Base-by-base conservation (phyloP, 2,329 filamentous ascomycete species). In the Botrytis squamosa region DNA sequence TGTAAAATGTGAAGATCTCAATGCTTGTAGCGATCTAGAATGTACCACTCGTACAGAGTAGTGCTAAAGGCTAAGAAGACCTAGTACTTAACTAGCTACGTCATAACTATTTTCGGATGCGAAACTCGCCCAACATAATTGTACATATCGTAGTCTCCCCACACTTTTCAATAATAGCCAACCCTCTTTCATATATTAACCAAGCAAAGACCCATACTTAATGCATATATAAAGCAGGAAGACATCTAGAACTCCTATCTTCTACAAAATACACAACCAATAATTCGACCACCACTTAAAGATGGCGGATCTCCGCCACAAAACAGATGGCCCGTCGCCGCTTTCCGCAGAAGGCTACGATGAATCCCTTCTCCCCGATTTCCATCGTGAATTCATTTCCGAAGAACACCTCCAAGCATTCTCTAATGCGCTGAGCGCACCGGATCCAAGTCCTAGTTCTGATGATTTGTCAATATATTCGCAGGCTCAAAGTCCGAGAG, bases 371-470 rank as follows among this genome's bases (percentile, higher is more conserved):
- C 87, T 98, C 33, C 95, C 94, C n/a, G 94, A 97, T 82, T 89
- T 87, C 82, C 88, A 95, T 81, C 87, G 88, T 79, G 90, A 96
- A 73, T 98, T 98, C 81, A 86, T 97, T 78, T 83, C 88, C 63
- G 85, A 90, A 59, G 89, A 89, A 74, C 92, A 97, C 80, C 85
- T 97, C 46, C 86, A 88, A 55, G 91, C 92, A 72, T 98, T 98
- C 82, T 91, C 92, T 75, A 89, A 88, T 74, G 95, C 95, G 12
- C 88, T 98, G 14, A 88, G 90, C n/a, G 93, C 93, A 1, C 94
- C 95, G 0, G 94, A 97, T 75, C 89, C 89, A 1, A 87, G 91
- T 59, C 90, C 92, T 52, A 90, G 87, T 20, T 86, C 88, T 67
- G 84, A 87, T 67, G 90, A 92, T 62, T 52, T 79, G 3, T 72